These are phyloP conservation scores for Psilocybe azurescens DNA, from an alignment of 768 basidiomycete genomes.

Conservation along the genomic window DNA sequence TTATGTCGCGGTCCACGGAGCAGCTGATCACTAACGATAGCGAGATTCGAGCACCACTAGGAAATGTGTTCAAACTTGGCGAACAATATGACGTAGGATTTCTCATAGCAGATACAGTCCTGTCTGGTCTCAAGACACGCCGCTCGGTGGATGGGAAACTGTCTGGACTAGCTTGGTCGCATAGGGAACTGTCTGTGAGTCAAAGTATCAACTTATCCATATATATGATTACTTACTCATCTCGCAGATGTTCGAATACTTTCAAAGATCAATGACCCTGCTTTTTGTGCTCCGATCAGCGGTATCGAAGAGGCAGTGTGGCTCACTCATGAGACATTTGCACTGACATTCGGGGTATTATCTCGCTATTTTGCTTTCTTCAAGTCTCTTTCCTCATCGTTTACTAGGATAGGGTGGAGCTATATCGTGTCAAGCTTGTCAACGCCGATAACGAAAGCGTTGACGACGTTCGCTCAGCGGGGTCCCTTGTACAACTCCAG, in stretches of 20 bases:
- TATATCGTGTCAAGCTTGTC: constrained; percentile 37
- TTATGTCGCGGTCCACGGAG: constrained; percentile 56
- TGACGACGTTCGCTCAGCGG: not conserved
- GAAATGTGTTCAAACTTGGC: constrained; percentile 21
- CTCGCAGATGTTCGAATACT: constrained; percentile 45
- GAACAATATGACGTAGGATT: constrained; percentile 28
- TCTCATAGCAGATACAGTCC: constrained; percentile 22
- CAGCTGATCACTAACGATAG: constrained; percentile 33
- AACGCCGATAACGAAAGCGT: constrained; percentile 41
- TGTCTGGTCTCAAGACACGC: constrained; percentile 30
- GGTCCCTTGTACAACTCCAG: constrained; percentile 13
- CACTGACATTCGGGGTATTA: constrained; percentile 43
- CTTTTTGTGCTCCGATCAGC: constrained; percentile 30
- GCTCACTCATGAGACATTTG: constrained; percentile 44
- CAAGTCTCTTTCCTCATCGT: not conserved
- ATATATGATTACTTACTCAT: not conserved
- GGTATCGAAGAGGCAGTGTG: constrained; percentile 40
- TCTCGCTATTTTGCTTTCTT: not conserved
- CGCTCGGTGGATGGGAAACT: constrained; percentile 32
- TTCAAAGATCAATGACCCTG: constrained; percentile 29
- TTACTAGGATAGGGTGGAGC: constrained; percentile 44
- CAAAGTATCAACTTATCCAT: not conserved
- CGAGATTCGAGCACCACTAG: not conserved
- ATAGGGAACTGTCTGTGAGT: constrained; percentile 44
- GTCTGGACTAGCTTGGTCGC: constrained; percentile 54